Evolutionary conservation across 1,284 basidiomycete species (phyloP), one percentile per base, ranked within the genome.

Genomic region (Naganishia liquefaciens): DNA sequence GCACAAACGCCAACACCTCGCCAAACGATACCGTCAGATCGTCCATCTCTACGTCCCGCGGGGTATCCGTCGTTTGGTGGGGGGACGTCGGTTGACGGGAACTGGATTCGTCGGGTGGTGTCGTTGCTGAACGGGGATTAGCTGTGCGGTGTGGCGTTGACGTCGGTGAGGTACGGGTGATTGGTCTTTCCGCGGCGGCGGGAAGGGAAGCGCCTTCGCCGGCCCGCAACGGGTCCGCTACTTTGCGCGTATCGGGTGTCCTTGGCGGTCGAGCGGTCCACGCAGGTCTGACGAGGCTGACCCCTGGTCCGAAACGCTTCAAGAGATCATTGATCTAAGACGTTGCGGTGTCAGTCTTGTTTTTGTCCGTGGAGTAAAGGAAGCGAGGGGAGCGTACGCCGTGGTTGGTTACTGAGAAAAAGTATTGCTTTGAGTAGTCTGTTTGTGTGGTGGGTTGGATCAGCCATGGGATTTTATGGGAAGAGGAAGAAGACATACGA

Each of bases 341-440:
- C 9, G 6, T 11, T 15, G 13, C n/a, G 23, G 17, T 15, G 7
- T 11, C 47, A 28, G 11, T 27, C 10, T 21, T 11, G 21, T 13
- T 3, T 21, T 7, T 11, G 23, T 51, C 2, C 10, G 28, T 5
- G 49, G 5, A 10, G 49, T 2, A 27, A 51, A 17, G 17, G n/a
- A 28, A 7, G n/a, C 1, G 17, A 27, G 33, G 21, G 13, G 21
- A 5, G 3, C 30, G 6, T 39, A 60, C 57, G 15, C 64, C 64
- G 19, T 65, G 57, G 30, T 65, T 65, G 13, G 49, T 42, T 11
- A 65, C 57, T 23, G 53, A 44, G 50, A 65, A 65, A 23, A 65
- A 65, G 42, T 65, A 65, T 33, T 65, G 53, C 33, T 65, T 65
- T 15, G 55, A 50, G 40, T 60, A 65, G 28, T 65, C 64, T 65